phyloP scores from a whole-genome alignment of 371 early-diverging fungal genomes.

The Mucor mucedo region DNA sequence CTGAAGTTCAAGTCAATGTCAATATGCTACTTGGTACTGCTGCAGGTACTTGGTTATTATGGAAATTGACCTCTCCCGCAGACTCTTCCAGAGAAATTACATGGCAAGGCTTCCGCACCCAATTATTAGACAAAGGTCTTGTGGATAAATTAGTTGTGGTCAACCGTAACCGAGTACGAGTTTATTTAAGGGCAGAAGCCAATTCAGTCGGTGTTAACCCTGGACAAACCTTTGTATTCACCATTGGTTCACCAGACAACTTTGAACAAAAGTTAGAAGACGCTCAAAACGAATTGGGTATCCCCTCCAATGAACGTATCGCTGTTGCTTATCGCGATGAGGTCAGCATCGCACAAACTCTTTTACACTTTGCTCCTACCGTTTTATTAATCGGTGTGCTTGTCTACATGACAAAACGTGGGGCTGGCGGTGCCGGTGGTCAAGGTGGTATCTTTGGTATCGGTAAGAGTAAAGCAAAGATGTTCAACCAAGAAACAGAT shows the following conservation, averaged over 20 bases:
- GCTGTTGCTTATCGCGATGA: constrained; percentile 89
- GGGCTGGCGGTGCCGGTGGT: constrained; percentile 61
- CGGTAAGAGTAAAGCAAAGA: constrained; percentile 93
- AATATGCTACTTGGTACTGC: constrained; percentile 57
- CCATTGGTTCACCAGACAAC: constrained; percentile 92
- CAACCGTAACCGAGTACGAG: constrained; percentile 84
- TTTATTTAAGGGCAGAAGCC: constrained; percentile 77
- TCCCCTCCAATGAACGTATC: constrained; percentile 88
- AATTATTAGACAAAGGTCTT: constrained; percentile 88
- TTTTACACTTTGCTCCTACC: constrained; percentile 92
- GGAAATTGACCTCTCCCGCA: constrained; percentile 48
- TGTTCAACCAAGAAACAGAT: constrained; percentile 96
- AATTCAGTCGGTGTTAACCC: constrained; percentile 41
- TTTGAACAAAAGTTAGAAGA: constrained; percentile 91
- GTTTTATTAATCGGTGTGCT: constrained; percentile 86
- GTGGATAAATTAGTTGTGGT: constrained; percentile 88
- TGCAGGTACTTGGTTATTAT: constrained; percentile 55
- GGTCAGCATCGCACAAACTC: constrained; percentile 67
- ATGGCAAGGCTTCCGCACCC: constrained; percentile 91
- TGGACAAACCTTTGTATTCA: constrained; percentile 67
- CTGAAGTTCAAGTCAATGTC: constrained; percentile 36
- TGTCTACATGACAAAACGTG: constrained; percentile 81
- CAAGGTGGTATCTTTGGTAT: constrained; percentile 93
- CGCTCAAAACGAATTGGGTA: constrained; percentile 89
- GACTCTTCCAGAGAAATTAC: constrained; percentile 76